These are phyloP conservation scores for Termitomyces sp. DNA, from an alignment of 1,284 basidiomycete species.

Conservation along the genomic window DNA sequence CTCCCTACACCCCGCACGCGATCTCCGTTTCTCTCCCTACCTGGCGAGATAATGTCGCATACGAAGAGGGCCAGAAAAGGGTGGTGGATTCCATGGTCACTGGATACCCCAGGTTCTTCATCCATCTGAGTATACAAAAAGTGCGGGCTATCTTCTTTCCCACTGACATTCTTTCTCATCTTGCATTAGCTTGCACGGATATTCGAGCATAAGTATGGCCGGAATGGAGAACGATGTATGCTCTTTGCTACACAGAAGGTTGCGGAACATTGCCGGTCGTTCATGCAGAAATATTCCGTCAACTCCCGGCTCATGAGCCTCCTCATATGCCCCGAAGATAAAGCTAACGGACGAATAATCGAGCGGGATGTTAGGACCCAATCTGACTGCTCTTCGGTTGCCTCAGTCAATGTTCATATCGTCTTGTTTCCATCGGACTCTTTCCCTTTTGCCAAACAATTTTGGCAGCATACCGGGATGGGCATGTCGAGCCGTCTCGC, in stretches of 20 bases:
- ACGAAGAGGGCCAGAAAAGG: constrained; percentile 88
- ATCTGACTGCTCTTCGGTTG: constrained; percentile 19
- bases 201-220: constrained; percentile 76
- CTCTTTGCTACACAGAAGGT: constrained; percentile 71
- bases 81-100: constrained; percentile 82
- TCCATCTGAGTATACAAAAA: constrained; percentile 85
- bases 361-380: constrained; percentile 20
- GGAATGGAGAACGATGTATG: constrained; percentile 67
- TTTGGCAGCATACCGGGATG: constrained; percentile 94
- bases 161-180: neutral
- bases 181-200: constrained; percentile 63
- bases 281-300: constrained; percentile 58
- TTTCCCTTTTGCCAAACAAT: constrained; percentile 77
- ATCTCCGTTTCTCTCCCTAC: constrained; percentile 96
- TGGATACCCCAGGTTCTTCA: constrained; percentile 98
- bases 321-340: constrained; percentile 60
- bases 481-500: constrained; percentile 89
- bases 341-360: constrained; percentile 22
- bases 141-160: constrained; percentile 38
- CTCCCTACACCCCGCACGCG: constrained; percentile 78
- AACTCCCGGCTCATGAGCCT: constrained; percentile 71
- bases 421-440: constrained; percentile 71
- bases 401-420: constrained; percentile 66
- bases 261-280: constrained; percentile 73
- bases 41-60: constrained; percentile 91